These are phyloP conservation scores for Bipolaris bicolor DNA, from an alignment of 2,329 filamentous ascomycete genomes.

Conservation along the genomic window DNA sequence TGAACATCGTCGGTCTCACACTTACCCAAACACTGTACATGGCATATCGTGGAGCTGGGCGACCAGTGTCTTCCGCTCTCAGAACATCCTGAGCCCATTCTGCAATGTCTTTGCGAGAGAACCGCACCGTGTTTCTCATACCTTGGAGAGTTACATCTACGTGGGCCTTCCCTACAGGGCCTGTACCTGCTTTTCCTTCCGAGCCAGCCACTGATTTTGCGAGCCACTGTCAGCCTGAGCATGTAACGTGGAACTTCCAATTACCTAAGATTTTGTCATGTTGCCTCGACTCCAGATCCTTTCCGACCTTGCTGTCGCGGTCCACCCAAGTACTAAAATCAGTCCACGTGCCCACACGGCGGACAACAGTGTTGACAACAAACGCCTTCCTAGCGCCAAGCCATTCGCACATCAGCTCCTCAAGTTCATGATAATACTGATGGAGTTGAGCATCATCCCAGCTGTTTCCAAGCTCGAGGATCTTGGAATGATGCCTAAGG, in stretches of 20 bases:
- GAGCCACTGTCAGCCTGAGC: constrained; percentile 3
- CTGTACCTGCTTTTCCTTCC: not conserved
- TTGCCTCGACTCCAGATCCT: constrained; percentile 4
- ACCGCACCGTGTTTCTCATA: constrained; percentile 5
- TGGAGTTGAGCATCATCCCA: constrained; percentile 6
- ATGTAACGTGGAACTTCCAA: not conserved
- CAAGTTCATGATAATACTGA: constrained; percentile 5
- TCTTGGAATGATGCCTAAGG: constrained; percentile 5
- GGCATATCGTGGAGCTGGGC: constrained; percentile 6
- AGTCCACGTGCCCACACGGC: constrained; percentile 1
- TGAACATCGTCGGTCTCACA: not conserved
- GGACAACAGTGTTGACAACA: constrained; percentile 5
- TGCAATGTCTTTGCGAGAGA: constrained; percentile 5
- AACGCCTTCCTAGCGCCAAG: constrained; percentile 6
- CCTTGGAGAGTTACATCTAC: constrained; percentile 1
- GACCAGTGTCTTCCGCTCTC: constrained; percentile 5
- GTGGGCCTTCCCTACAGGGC: constrained; percentile 3
- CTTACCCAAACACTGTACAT: constrained; percentile 6
- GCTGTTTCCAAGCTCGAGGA: constrained; percentile 2
- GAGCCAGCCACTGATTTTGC: constrained; percentile 4
- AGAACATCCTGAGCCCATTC: constrained; percentile 5
- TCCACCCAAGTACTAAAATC: constrained; percentile 1
- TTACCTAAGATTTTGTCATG: constrained; percentile 5
- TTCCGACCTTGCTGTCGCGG: constrained; percentile 2
- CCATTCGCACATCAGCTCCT: constrained; percentile 2